Percentiles rank a stretch among this genome's conserved stretches.
phyloP scores from a whole-genome alignment of 257 asterid genomes.

The Ocimum tenuiflorum region DNA sequence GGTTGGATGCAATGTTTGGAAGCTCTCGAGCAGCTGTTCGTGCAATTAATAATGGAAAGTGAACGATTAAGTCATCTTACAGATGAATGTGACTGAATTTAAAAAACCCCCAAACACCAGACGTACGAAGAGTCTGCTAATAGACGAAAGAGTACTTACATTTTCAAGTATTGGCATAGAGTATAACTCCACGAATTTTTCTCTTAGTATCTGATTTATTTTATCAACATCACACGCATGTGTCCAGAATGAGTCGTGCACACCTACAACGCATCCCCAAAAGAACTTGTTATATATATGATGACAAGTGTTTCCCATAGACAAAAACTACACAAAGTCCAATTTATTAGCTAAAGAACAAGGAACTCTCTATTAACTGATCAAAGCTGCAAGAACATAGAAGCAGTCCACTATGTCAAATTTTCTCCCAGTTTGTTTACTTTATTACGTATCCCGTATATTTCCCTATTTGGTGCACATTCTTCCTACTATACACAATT shows the following conservation, averaged over 20 bases:
- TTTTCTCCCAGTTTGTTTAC: not conserved
- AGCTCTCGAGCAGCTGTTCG: slow-evolving; percentile 68
- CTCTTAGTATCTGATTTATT: slow-evolving; percentile 76
- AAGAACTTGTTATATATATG: not conserved
- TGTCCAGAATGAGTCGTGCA: slow-evolving; percentile 97
- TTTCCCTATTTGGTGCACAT: not conserved
- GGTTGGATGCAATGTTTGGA: slow-evolving; percentile 60
- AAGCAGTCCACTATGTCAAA: not conserved
- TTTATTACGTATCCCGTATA: not conserved
- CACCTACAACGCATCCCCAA: slow-evolving; percentile 49
- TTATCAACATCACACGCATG: slow-evolving; percentile 87
- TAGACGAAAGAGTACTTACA: slow-evolving; percentile 38
- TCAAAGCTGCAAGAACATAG: not conserved
- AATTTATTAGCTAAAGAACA: not conserved
- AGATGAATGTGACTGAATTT: not conserved
- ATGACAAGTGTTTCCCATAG: not conserved
- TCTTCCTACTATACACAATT: not conserved
- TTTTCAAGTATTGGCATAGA: slow-evolving; percentile 76
- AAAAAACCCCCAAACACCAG: not conserved
- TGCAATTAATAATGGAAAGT: not conserved
- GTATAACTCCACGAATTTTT: slow-evolving; percentile 85
- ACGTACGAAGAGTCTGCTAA: not conserved
- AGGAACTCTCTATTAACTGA: not conserved
- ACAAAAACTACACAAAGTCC: not conserved
- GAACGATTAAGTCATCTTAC: not conserved